These are phyloP conservation scores for Colletotrichum sp. DNA, from an alignment of 2,329 filamentous ascomycete species.

Conservation along the genomic window DNA sequence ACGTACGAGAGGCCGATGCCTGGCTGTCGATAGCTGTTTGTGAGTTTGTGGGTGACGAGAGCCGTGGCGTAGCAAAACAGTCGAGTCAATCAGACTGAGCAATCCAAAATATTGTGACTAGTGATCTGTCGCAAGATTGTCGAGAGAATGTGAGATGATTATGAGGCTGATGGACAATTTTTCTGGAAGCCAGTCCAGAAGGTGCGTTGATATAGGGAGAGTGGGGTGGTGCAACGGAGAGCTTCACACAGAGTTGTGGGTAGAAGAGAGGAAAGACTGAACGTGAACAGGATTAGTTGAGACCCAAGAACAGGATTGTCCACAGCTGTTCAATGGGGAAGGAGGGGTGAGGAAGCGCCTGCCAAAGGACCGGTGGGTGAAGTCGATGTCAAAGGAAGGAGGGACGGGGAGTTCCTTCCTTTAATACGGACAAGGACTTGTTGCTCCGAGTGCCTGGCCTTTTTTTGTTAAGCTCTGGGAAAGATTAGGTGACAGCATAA, in stretches of 20 bases:
- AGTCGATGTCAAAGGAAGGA: constrained; percentile 9
- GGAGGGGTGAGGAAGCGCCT: not conserved
- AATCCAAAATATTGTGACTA: not conserved
- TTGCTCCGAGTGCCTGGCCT: not conserved
- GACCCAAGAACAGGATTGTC: not conserved
- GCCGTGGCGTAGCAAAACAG: not conserved
- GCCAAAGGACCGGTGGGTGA: constrained; percentile 4
- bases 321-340: not conserved
- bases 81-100: not conserved
- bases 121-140: not conserved
- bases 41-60: not conserved
- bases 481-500: not conserved
- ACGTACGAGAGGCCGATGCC: not conserved
- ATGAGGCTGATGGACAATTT: not conserved
- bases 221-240: not conserved
- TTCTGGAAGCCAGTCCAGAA: not conserved
- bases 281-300: constrained; percentile 13
- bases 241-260: not conserved
- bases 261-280: constrained; percentile 5
- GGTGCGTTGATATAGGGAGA: not conserved
- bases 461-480: not conserved
- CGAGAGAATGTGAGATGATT: not conserved
- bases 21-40: not conserved
- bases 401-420: not conserved
- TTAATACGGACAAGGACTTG: constrained; percentile 7